phyloP scores from a whole-genome alignment of 2,329 filamentous ascomycete genomes.

The Colletotrichum somersetense region DNA sequence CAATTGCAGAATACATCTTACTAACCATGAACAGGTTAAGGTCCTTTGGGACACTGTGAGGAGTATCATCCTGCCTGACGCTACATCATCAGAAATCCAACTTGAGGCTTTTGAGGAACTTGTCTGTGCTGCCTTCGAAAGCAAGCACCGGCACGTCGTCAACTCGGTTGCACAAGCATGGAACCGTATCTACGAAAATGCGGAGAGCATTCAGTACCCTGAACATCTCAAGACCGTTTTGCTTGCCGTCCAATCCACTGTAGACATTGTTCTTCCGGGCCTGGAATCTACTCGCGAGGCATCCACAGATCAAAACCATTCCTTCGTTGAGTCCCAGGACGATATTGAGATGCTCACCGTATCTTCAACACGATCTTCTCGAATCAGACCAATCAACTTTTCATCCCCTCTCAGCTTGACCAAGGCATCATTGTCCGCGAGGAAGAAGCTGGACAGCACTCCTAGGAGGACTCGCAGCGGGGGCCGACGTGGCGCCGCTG shows the following conservation, averaged over 20 bases:
- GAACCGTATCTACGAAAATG: conserved; percentile 77
- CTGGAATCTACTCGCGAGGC: conserved; percentile 55
- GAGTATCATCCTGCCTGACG: conserved; percentile 51
- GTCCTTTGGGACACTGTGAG: conserved; percentile 65
- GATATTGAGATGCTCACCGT: conserved; percentile 50
- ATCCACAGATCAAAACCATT: conserved; percentile 54
- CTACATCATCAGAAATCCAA: conserved; percentile 57
- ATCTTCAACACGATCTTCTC: conserved; percentile 46
- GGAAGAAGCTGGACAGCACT: conserved; percentile 44
- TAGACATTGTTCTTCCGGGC: conserved; percentile 62
- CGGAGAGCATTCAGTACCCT: conserved; percentile 73
- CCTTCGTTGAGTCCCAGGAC: conserved; percentile 64
- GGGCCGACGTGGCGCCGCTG: conserved; percentile 44
- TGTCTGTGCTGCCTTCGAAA: conserved; percentile 68
- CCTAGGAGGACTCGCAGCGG: conserved; percentile 40
- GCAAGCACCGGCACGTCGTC: conserved; percentile 67
- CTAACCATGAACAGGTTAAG: conserved; percentile 57
- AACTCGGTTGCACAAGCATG: conserved; percentile 68
- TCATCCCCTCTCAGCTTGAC: conserved; percentile 51
- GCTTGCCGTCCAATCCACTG: conserved; percentile 67
- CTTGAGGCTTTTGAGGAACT: conserved; percentile 67
- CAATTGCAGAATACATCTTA: conserved; percentile 10
- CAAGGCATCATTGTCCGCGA: conserved; percentile 50
- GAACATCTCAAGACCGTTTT: conserved; percentile 72
- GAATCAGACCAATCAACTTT: conserved; percentile 35